Evolutionary conservation across 139 green algal genomes (phyloP), one percentile per base, ranked within the genome.

Genomic region (Auxenochlorella protothecoides): DNA sequence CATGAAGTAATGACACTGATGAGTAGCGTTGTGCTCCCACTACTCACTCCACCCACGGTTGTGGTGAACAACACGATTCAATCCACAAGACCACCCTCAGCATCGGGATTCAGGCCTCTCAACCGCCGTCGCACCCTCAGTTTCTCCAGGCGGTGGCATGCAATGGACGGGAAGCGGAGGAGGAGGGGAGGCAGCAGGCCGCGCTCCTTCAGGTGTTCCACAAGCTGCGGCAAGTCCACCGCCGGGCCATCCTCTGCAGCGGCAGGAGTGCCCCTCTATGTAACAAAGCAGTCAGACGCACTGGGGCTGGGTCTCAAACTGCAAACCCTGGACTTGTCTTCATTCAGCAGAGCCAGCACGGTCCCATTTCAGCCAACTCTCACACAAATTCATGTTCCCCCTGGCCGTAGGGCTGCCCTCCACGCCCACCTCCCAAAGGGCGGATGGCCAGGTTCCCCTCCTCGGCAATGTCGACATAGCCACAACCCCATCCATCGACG

Each of bases 141-240:
- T 66, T 74, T 74, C 6, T 62, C 63, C 5, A 86, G 68, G 16
- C 78, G 73, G 74, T 84, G 65, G 69, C 55, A 63, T 6, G 82
- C 55, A 52, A 85, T 81, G 66, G 84, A 72, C 4, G 79, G 82
- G 65, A 87, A 85, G 61, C 76, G 75, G 53, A 87, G 74, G n/a
- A 87, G 63, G 13, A 85, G n/a, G 9, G 79, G 82, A 0, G 84
- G 16, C 54, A 68, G 70, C 59, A 83, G 12, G 55, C 74, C 74
- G 51, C 64, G 54, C 5, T 76, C 53, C 63, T 70, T 6, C 64
- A 80, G 44, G 53, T n/a, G 8, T 59, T 73, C 4, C 12, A 74
- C 75, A 60, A 80, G 56, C 44, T 55, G 53, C 60, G 67, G 68
- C 13, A 82, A 68, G 54, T 76, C 61, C 51, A 81, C 44, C 5